A percentile compares a stretch with the other conserved stretches of the same genome.
These are phyloP conservation scores for Heritiera littoralis DNA, from an alignment of 345 rosid genomes.

Conservation along the genomic window DNA sequence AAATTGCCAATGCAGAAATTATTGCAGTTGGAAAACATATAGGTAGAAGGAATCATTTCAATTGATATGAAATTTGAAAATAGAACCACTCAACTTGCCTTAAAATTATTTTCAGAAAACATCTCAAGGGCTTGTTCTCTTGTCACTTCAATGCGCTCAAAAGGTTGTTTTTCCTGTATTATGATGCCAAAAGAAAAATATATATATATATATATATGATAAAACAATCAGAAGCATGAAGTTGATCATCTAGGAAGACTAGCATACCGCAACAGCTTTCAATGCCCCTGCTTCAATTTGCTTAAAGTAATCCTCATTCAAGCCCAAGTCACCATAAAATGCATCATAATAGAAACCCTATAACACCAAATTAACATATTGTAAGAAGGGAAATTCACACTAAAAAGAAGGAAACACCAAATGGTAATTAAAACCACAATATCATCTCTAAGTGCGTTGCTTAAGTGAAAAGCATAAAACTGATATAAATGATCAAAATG, in stretches of 20 bases:
- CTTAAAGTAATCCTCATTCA: slow-evolving; percentile 87
- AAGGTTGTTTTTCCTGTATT: slow-evolving; percentile 71
- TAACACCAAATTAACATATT: slow-evolving; percentile 23
- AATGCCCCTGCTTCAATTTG: slow-evolving; percentile 65
- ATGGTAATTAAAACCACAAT: background rate
- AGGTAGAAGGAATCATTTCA: slow-evolving; percentile 10
- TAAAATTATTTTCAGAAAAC: slow-evolving; percentile 86
- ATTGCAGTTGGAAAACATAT: slow-evolving; percentile 17
- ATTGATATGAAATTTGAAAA: background rate
- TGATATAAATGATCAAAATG: background rate
- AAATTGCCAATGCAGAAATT: slow-evolving; percentile 17
- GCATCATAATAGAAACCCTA: slow-evolving; percentile 99
- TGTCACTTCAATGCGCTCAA: slow-evolving; percentile 94
- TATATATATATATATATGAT: background rate
- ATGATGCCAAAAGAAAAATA: background rate
- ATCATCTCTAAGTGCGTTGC: background rate
- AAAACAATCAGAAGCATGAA: background rate
- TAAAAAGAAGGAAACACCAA: slow-evolving; percentile 3
- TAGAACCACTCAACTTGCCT: slow-evolving; percentile 50
- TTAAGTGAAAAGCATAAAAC: background rate
- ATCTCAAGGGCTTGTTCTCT: slow-evolving; percentile 81
- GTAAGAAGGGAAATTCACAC: slow-evolving; percentile 5
- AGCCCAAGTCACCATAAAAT: slow-evolving; percentile 79
- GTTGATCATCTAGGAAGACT: slow-evolving; percentile 13
- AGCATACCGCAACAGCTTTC: slow-evolving; percentile 73